Evolutionary conservation across 805 yeast species (phyloP).

Genomic region (Zygotorulaspora sp.): DNA sequence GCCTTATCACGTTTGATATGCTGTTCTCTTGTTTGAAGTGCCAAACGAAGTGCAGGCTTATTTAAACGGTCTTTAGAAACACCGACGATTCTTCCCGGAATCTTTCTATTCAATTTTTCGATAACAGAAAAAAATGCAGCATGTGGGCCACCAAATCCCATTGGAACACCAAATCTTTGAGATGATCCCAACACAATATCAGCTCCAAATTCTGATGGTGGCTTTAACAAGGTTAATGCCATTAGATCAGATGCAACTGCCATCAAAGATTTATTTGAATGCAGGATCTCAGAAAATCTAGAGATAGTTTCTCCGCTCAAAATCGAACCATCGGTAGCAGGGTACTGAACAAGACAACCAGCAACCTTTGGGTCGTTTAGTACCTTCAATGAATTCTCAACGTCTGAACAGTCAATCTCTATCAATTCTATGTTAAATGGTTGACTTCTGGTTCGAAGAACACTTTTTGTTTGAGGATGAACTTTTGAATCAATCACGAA

Average conservation of each 20-base stretch:
- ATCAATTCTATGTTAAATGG: slow-evolving; percentile 66
- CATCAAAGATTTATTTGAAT: slow-evolving; percentile 66
- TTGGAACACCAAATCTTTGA: slow-evolving; percentile 95
- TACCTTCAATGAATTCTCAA: slow-evolving; percentile 36
- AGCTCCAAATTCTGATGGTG: slow-evolving; percentile 84
- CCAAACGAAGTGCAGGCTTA: slow-evolving; percentile 81
- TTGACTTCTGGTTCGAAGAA: slow-evolving; percentile 70
- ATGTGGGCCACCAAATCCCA: slow-evolving; percentile 98
- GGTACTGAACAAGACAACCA: slow-evolving; percentile 88
- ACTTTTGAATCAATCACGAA: slow-evolving; percentile 72
- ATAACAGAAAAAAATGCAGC: slow-evolving; percentile 94
- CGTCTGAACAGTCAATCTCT: slow-evolving; percentile 48
- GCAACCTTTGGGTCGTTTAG: slow-evolving; percentile 46
- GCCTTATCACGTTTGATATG: slow-evolving; percentile 97
- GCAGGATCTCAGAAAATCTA: slow-evolving; percentile 59
- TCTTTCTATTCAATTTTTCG: slow-evolving; percentile 77
- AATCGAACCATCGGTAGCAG: slow-evolving; percentile 77
- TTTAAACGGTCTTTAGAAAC: slow-evolving; percentile 89
- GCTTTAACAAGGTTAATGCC: slow-evolving; percentile 78
- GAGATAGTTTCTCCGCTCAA: slow-evolving; percentile 45
- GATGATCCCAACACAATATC: slow-evolving; percentile 90
- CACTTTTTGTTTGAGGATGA: slow-evolving; percentile 83
- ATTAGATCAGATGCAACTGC: slow-evolving; percentile 88
- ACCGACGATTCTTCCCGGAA: slow-evolving; percentile 96
- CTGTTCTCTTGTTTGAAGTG: slow-evolving; percentile 96